Percentiles rank a stretch among this genome's conserved stretches.
phyloP scores from a whole-genome alignment of 306 rosid species.

The Vigna reflexopilosa region DNA sequence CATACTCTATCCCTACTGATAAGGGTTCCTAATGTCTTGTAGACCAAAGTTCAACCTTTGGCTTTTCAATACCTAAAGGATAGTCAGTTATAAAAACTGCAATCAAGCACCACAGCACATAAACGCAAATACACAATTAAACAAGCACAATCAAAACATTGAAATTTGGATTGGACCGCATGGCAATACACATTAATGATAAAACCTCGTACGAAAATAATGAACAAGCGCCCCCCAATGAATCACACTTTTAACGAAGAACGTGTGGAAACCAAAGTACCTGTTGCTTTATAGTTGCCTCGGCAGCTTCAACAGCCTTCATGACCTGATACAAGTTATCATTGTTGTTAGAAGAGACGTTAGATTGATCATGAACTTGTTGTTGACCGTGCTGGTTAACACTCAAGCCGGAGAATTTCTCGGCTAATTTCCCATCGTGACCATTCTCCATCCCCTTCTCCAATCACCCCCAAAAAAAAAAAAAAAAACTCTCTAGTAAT shows the following conservation, averaged over 20 bases:
- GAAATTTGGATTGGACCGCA: slow-evolving; percentile 9
- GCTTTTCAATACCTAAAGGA: background rate
- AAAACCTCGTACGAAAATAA: background rate
- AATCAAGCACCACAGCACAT: slow-evolving; percentile 2
- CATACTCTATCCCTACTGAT: slow-evolving; percentile 30
- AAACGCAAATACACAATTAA: slow-evolving; percentile 4
- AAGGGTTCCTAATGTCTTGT: slow-evolving; percentile 26
- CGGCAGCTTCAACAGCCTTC: slow-evolving; percentile 96
- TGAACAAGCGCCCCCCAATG: slow-evolving; percentile 10
- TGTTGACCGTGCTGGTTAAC: slow-evolving; percentile 52
- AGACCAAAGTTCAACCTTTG: background rate
- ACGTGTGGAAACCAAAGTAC: slow-evolving; percentile 46
- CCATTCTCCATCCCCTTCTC: slow-evolving; percentile 85
- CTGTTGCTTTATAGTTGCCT: slow-evolving; percentile 90
- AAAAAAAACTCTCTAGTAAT: background rate
- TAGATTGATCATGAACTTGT: slow-evolving; percentile 47
- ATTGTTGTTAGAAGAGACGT: slow-evolving; percentile 47
- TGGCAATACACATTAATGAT: background rate
- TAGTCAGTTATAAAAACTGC: slow-evolving; percentile 3
- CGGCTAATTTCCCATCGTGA: slow-evolving; percentile 67
- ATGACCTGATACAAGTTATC: slow-evolving; percentile 82
- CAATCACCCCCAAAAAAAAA: slow-evolving; percentile 15
- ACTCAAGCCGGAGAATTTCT: slow-evolving; percentile 73
- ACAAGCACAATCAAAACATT: slow-evolving; percentile 6
- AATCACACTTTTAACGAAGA: background rate